Base-by-base conservation (phyloP, 441 rosid species). In the Adansonia rubrostipa region DNA sequence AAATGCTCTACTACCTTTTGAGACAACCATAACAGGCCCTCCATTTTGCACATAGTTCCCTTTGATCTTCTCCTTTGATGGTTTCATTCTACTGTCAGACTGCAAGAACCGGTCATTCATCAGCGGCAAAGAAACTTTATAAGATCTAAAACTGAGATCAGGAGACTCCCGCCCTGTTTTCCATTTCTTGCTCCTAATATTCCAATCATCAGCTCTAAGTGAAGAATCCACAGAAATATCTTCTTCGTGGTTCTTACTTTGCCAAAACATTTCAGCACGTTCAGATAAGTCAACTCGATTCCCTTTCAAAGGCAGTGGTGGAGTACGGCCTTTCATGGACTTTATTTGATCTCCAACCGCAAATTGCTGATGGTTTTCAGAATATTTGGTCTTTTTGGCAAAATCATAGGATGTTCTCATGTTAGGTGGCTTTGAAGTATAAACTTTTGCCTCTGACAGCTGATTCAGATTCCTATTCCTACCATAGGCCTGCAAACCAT, bases 141-240 rank as follows among this genome's bases (percentile, higher is more conserved):
- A 87, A 69, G 85, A 84, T 81, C 80, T 90, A 74, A 78, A 84
- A 84, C 84, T 86, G 14, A 82, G 78, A 80, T 92, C 91, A 68
- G 92, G 89, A 64, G 93, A 87, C 79, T 86, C 89, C 79, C 84
- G 89, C 76, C 83, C 90, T 36, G 78, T 75, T 86, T 87, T 93
- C 91, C 89, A 79, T 79, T 87, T 94, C 89, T 91, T 92, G 87
- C 87, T 86, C 88, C 85, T 89, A 73, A 74, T 33, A 86, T 86
- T 87, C 92, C 89, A 81, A 53, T 87, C 90, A 75, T 87, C 91
- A 82, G 89, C 79, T 79, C 84, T 84, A 84, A 86, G 82, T 69
- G 93, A 80, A 6, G 90, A 80, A 85, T 91, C 93, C 75, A 82
- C 65, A 60, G 91, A 69, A 57, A 88, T 81, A 36, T 72, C 84